Evolutionary conservation across 345 rosid genomes (phyloP).

Genomic region (Punica granatum): DNA sequence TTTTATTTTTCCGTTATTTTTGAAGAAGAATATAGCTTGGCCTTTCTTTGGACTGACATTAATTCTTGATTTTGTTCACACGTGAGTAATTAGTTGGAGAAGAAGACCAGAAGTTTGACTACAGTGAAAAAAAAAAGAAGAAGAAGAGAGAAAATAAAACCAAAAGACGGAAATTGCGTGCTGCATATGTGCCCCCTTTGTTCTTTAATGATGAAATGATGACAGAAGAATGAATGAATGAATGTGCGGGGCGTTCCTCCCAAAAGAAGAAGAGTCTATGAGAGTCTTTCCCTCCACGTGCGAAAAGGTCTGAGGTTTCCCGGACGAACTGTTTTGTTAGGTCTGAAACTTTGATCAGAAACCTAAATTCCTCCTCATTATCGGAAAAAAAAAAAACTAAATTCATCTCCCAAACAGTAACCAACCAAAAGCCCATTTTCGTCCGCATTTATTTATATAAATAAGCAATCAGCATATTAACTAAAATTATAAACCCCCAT

Average conservation of each 20-base stretch:
- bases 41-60: background rate
- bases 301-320: slow-evolving; percentile 6
- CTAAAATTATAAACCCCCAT: no score
- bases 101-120: background rate
- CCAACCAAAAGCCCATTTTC: slow-evolving; percentile 8
- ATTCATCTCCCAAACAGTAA: background rate
- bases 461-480: no score
- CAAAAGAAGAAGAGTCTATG: no score
- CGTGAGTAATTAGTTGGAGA: background rate
- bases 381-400: background rate
- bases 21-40: no score
- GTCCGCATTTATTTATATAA: no score
- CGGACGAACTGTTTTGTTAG: slow-evolving; percentile 9
- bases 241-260: no score
- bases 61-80: background rate
- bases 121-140: no score
- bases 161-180: no score
- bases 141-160: no score
- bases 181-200: no score
- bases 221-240: no score
- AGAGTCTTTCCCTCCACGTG: slow-evolving; percentile 16
- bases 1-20: background rate
- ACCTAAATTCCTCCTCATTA: slow-evolving; percentile 2
- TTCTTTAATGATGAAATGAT: no score
- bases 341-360: slow-evolving; percentile 13